Base-by-base conservation (phyloP, 2,329 filamentous ascomycete species). In the Aureobasidium melanogenum region DNA sequence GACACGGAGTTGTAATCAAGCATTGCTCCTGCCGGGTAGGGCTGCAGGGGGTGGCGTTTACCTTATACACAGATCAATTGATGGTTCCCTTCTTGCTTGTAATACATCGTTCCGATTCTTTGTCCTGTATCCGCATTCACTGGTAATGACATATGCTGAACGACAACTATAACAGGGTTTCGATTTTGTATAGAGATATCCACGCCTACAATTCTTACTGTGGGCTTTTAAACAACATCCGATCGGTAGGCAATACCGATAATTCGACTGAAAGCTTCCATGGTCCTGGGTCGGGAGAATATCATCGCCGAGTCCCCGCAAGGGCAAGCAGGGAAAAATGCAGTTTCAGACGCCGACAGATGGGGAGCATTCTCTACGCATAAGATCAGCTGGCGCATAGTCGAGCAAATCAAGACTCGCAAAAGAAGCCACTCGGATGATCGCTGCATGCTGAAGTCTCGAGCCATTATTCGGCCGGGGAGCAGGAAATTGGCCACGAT, bases 41-140 rank as follows among this genome's bases (percentile, higher is more conserved):
- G 56, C 56, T 59, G 56, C 56, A 59, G 44, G 32, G n/a, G 7
- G 43, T 58, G 54, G 54, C 54, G 52, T 56, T 56, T 39, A 38
- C 54, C 41, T 46, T 57, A 57, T 47, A 51, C 56, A 47, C 44
- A 32, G 15, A 47, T 38, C 46, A 51, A 48, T 60, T 12, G 44
- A 41, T 5, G 8, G 19, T 43, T 19, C 39, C 8, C 34, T 32
- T 32, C 44, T 39, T 9, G 24, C 19, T 24, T 34, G 24, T 28
- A 43, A 43, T 34, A 30, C 46, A 48, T 44, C n/a, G 34, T 15
- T 15, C 24, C 26, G 24, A 26, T 52, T 46, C 47, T 12, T 10
- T 7, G 7, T 24, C 24, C 10, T 19, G 36, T 47, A 24, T 34
- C 6, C 22, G 15, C 38, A 32, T 17, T 38, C n/a, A 4, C 38